Evolutionary conservation across 2,329 filamentous ascomycete species (phyloP), one percentile per base, ranked within the genome.

Genomic region (Colletotrichum liriopes): DNA sequence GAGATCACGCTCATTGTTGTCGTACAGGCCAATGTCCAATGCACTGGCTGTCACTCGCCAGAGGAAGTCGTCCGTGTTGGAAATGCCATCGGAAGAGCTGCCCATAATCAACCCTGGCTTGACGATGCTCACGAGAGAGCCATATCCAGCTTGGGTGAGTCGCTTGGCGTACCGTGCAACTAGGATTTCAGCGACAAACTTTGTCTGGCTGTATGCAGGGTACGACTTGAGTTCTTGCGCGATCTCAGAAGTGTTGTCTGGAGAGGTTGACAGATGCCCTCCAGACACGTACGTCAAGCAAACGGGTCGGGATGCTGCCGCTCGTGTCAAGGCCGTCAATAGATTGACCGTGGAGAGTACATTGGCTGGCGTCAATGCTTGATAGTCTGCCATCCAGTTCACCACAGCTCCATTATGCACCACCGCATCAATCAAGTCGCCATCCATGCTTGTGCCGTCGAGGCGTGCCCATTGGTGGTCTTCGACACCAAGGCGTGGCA

Each of bases 81-180:
- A 73, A 3, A 77, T 67, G 0, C 77, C 76, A 12, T 64, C 45
- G 4, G 60, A 43, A 5, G 61, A 67, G 5, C 71, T 69, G 5
- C 76, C 76, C 16, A 78, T 75, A 8, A 78, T 77, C 9, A 74
- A 62, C 0, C 76, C 76, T 1, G 76, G 77, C 45, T 76, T 78
- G 7, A 78, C 56, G 2, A 75, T 70, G 1, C 70, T 75, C 9
- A 75, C 20, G 11, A 16, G 1, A 51, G 62, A 0, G 58, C 66
- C 8, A 11, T 51, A 37, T 35, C 68, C 56, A 47, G 16, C 37
- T 14, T 1, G 6, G 0, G 35, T 12, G 2, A 67, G 41, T 14
- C 68, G 55, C 3, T 62, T 18, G 8, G 65, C 45, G 1, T 67
- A 49, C 2, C 74, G 71, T 11, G 63, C 39, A 2, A 77, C 72